Base-by-base conservation (phyloP, 257 asterid genomes). In the Capsicum pubescens region DNA sequence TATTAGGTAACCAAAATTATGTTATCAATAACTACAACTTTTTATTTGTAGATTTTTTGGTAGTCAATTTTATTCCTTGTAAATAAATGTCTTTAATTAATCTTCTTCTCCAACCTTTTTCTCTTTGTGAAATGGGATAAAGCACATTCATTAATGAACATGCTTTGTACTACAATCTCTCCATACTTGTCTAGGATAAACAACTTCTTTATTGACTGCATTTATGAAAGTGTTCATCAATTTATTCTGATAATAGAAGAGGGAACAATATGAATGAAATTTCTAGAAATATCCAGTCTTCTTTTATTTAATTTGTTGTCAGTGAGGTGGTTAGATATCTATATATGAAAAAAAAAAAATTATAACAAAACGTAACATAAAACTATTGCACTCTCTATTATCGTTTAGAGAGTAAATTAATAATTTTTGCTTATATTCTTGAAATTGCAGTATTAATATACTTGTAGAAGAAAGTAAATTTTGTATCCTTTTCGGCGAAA, bases 71-170 rank as follows among this genome's bases (percentile, higher is more conserved):
- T 19, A 46, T 7, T 72, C 42, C 7, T 72, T 3, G 13, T 36
- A 70, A 44, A 9, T 17, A 70, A 44, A 9, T 17, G 42, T 42
- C 56, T 70, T 44, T 44, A 32, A 32, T 46, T 61, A 9, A 44
- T 48, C 42, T 48, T 50, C 80, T 74, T 12, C 60, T 74, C 80
- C 42, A 10, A 46, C 7, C 2, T 19, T 71, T 72, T 72, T 11
- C 59, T 39, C n/a, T 72, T 72, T n/a, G 59, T 48, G 59, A 74
- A 74, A 74, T 74, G 80, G 80, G 80, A 48, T 72, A 72, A 72
- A 72, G 19, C n/a, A 50, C 44, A 50, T 7, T 50, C 61, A 50
- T 74, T 74, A 74, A 50, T 21, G 46, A 74, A 13, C 81, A 21
- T 74, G 44, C 60, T 12, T 21, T 50, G 19, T 35, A 19, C 42